Conservation (phyloP, 2,329 filamentous ascomycete genomes). For the Amylocarpus encephaloides region DNA sequence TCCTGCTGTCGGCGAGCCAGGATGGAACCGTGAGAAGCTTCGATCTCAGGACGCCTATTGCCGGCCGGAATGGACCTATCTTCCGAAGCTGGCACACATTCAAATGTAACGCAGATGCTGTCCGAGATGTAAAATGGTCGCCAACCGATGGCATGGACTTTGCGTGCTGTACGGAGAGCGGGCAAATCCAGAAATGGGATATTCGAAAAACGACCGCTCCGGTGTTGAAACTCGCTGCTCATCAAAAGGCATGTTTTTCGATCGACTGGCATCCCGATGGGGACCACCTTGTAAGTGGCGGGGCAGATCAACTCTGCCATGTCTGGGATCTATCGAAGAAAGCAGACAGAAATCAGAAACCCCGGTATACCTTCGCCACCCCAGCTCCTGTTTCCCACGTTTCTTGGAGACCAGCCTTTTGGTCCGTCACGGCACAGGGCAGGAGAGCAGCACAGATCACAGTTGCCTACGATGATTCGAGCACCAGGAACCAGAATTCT, state of each 20-base stretch:
- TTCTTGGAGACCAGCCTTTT: slow-evolving; percentile 58
- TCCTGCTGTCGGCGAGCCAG: slow-evolving; percentile 56
- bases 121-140: slow-evolving; percentile 60
- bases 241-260: slow-evolving; percentile 52
- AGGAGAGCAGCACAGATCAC: slow-evolving; percentile 56
- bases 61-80: slow-evolving; percentile 42
- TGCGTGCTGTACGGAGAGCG: slow-evolving; percentile 58
- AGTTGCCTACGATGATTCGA: slow-evolving; percentile 54
- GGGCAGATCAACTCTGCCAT: slow-evolving; percentile 54
- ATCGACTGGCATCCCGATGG: slow-evolving; percentile 65
- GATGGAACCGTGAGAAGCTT: slow-evolving; percentile 58
- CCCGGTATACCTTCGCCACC: slow-evolving; percentile 54
- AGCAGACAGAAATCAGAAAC: slow-evolving; percentile 58
- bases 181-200: slow-evolving; percentile 59
- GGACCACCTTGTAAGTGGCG: slow-evolving; percentile 57
- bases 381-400: slow-evolving; percentile 54
- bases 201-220: slow-evolving; percentile 48
- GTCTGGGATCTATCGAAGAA: slow-evolving; percentile 59
- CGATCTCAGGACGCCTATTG: slow-evolving; percentile 44
- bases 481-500: slow-evolving; percentile 48
- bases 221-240: slow-evolving; percentile 53
- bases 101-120: slow-evolving; percentile 46
- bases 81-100: slow-evolving; percentile 34
- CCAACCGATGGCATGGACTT: slow-evolving; percentile 55
- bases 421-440: slow-evolving; percentile 57